A percentile compares a stretch with the other conserved stretches of the same genome.
Conservation (phyloP, 495 filamentous ascomycete species). For the Hypomontagnella monticulosa region DNA sequence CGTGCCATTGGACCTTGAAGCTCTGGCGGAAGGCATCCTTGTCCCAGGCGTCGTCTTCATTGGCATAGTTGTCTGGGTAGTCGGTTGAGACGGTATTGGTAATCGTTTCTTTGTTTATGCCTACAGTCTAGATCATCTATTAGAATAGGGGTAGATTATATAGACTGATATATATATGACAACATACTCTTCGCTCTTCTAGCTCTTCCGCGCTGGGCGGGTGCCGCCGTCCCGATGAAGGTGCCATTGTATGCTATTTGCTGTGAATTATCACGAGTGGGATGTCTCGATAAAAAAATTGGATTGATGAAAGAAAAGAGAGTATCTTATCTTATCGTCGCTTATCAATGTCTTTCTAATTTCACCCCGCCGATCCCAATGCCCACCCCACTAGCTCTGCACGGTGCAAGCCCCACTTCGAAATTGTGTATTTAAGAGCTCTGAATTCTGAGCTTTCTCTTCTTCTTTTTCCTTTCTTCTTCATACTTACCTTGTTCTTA, state of each 20-base stretch:
- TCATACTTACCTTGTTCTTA: slow-evolving; percentile 40
- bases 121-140: slow-evolving; percentile 72
- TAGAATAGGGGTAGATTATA: slow-evolving; percentile 1
- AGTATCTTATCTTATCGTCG: slow-evolving; percentile 33
- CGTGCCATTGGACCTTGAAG: slow-evolving; percentile 83
- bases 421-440: slow-evolving; percentile 5
- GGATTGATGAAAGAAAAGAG: slow-evolving; percentile 1
- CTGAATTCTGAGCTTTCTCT: slow-evolving; percentile 2
- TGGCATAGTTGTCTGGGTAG: slow-evolving; percentile 88
- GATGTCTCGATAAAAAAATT: slow-evolving; percentile 37
- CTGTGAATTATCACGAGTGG: slow-evolving; percentile 22
- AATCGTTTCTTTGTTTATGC: slow-evolving; percentile 87
- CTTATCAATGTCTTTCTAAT: slow-evolving; percentile 14
- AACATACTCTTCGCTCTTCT: slow-evolving; percentile 52
- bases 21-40: slow-evolving; percentile 74
- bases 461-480: slow-evolving; percentile 38
- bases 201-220: slow-evolving; percentile 53
- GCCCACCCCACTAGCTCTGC: slow-evolving; percentile 28
- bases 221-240: slow-evolving; percentile 45
- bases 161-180: background rate
- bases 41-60: slow-evolving; percentile 89
- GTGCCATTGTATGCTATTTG: slow-evolving; percentile 50
- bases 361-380: slow-evolving; percentile 23
- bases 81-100: slow-evolving; percentile 88
- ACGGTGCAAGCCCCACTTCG: background rate